Evolutionary conservation across 805 yeast genomes (phyloP).

Genomic region (Myxozyma neotropica): DNA sequence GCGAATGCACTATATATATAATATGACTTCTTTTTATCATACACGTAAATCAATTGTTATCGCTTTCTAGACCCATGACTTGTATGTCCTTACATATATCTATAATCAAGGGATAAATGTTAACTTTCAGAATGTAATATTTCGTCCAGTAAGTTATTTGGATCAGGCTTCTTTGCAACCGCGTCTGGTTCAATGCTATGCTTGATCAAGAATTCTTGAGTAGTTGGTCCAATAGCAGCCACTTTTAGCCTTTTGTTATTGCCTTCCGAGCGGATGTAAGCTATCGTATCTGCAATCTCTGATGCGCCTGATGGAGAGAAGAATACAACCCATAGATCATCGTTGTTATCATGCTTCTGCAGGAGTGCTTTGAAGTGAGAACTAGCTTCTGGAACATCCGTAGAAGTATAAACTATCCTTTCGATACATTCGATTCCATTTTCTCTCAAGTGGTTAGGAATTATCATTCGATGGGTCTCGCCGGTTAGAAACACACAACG

Average conservation of each 20-base stretch:
- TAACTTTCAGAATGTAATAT: not conserved
- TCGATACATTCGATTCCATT: constrained; percentile 23
- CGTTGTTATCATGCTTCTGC: constrained; percentile 36
- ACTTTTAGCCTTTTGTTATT: constrained; percentile 47
- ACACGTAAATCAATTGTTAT: no score
- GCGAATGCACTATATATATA: not conserved
- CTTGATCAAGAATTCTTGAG: constrained; percentile 58
- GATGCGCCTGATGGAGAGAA: constrained; percentile 91
- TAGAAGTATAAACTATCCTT: constrained; percentile 32
- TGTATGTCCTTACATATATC: not conserved
- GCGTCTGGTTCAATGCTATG: constrained; percentile 61
- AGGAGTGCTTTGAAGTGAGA: constrained; percentile 41
- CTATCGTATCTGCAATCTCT: constrained; percentile 27
- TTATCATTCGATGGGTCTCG: constrained; percentile 75
- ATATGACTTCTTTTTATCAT: not conserved
- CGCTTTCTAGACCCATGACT: no score
- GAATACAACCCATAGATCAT: constrained; percentile 67
- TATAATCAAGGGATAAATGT: no score
- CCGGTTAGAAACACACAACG: constrained; percentile 75
- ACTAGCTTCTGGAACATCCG: constrained; percentile 42
- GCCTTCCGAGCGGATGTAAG: constrained; percentile 3
- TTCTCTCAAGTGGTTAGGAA: constrained; percentile 60
- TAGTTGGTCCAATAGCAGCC: constrained; percentile 94
- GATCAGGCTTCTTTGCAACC: constrained; percentile 74
- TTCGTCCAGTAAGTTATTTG: constrained; percentile 42